Conservation (phyloP, 306 rosid genomes). For the Cicer chorassanicum region DNA sequence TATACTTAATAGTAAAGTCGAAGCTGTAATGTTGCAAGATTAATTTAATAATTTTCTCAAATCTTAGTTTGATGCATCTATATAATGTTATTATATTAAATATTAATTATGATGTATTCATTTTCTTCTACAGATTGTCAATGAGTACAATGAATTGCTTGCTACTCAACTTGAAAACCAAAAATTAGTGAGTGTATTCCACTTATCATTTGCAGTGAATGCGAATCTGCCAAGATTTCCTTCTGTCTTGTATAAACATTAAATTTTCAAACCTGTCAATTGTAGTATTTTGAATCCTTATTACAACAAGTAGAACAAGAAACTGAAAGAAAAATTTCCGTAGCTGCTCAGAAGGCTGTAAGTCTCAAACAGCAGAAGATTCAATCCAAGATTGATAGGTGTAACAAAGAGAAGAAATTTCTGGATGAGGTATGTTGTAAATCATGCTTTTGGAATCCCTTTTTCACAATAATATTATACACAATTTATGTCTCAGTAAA, state of each 20-base stretch:
- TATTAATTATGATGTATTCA: background rate
- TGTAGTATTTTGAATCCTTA: constrained; percentile 89
- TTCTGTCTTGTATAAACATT: constrained; percentile 17
- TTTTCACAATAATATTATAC: constrained; percentile 12
- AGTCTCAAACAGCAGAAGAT: constrained; percentile 73
- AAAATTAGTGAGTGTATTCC: constrained; percentile 65
- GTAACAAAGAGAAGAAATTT: constrained; percentile 78
- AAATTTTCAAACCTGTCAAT: constrained; percentile 11
- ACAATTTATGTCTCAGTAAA: constrained; percentile 16
- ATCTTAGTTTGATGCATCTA: constrained; percentile 24
- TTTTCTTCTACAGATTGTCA: constrained; percentile 73
- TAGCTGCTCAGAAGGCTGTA: constrained; percentile 75
- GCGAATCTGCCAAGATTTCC: constrained; percentile 33
- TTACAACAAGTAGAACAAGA: constrained; percentile 88
- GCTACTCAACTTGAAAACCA: constrained; percentile 92
- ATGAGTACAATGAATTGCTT: constrained; percentile 88
- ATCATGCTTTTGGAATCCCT: constrained; percentile 9
- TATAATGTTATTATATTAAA: constrained; percentile 9
- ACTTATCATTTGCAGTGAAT: constrained; percentile 24
- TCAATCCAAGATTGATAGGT: constrained; percentile 80
- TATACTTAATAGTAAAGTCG: constrained; percentile 86
- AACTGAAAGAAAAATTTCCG: constrained; percentile 68
- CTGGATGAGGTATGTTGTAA: constrained; percentile 73
- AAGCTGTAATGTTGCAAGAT: constrained; percentile 72
- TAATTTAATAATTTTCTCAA: constrained; percentile 16